Evolutionary conservation across 129 eudicot species (phyloP).

Genomic region (Tanacetum coccineum): DNA sequence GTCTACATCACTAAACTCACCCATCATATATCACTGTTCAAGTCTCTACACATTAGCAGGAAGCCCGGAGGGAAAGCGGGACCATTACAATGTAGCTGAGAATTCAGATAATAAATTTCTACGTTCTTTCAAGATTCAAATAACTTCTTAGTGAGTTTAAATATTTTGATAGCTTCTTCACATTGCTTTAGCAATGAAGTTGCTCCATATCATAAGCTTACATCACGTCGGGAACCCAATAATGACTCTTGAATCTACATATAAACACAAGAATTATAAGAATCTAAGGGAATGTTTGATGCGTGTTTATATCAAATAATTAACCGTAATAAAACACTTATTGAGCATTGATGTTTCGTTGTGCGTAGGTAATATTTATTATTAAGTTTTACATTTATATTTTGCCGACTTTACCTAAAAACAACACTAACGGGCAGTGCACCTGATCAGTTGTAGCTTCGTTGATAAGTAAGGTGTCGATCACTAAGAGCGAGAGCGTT

Average conservation of each 20-base stretch:
- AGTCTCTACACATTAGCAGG: conserved; percentile 57
- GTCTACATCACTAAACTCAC: conserved; percentile 66
- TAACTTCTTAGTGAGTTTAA: conserved; percentile 66
- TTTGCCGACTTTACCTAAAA: no score
- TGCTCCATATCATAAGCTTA: conserved; percentile 70
- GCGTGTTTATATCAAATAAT: no score
- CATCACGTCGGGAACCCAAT: conserved; percentile 47
- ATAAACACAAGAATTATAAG: not conserved
- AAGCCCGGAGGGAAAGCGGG: conserved; percentile 47
- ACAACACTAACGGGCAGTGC: no score
- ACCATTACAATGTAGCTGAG: conserved; percentile 41
- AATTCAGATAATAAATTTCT: conserved; percentile 65
- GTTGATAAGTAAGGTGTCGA: no score
- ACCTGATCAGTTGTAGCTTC: no score
- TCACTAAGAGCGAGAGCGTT: no score
- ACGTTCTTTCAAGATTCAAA: conserved; percentile 68
- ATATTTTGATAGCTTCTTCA: conserved; percentile 65
- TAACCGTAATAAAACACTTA: no score
- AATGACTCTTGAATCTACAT: conserved; percentile 67
- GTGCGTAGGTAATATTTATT: no score
- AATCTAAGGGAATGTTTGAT: no score
- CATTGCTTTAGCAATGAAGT: conserved; percentile 71
- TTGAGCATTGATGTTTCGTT: no score
- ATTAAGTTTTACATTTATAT: no score
- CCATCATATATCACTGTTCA: conserved; percentile 43